Conservation (phyloP, 2,329 filamentous ascomycete species). For the Leptographium wingfieldii region DNA sequence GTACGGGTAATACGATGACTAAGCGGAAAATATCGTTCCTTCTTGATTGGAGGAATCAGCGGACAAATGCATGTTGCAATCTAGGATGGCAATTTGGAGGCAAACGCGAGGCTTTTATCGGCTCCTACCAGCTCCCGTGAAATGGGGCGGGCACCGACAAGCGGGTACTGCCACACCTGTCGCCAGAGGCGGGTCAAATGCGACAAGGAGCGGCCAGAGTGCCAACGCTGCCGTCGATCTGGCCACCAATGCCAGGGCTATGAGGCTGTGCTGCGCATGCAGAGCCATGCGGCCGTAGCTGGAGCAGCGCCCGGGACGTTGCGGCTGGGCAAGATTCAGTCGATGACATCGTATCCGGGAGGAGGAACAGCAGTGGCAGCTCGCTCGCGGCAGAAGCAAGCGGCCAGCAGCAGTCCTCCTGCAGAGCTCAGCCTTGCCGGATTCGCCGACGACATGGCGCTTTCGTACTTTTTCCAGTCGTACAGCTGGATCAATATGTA, state of each 20-base stretch:
- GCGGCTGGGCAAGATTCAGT: constrained; percentile 14
- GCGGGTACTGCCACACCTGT: constrained; percentile 18
- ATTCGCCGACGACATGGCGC: constrained; percentile 17
- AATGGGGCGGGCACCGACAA: constrained; percentile 17
- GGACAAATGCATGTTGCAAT: no score
- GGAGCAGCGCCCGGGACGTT: constrained; percentile 14
- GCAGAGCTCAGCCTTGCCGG: constrained; percentile 13
- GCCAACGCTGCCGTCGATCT: constrained; percentile 14
- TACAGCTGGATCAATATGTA: constrained; percentile 19
- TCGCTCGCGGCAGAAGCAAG: background rate
- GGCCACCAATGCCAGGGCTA: constrained; percentile 16
- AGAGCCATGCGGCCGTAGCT: constrained; percentile 14
- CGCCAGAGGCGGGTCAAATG: constrained; percentile 17
- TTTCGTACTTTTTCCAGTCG: constrained; percentile 17
- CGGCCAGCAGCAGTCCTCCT: background rate
- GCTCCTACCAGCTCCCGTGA: background rate
- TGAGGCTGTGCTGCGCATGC: constrained; percentile 16
- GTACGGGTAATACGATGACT: no score
- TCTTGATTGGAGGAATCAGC: no score
- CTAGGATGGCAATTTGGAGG: no score
- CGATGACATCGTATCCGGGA: constrained; percentile 12
- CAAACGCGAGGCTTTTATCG: no score
- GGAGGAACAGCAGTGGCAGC: background rate
- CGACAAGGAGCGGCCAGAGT: constrained; percentile 15
- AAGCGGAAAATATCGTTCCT: no score